Conservation (phyloP, 352 stramenopile genomes). For the Phytophthora fragariae region DNA sequence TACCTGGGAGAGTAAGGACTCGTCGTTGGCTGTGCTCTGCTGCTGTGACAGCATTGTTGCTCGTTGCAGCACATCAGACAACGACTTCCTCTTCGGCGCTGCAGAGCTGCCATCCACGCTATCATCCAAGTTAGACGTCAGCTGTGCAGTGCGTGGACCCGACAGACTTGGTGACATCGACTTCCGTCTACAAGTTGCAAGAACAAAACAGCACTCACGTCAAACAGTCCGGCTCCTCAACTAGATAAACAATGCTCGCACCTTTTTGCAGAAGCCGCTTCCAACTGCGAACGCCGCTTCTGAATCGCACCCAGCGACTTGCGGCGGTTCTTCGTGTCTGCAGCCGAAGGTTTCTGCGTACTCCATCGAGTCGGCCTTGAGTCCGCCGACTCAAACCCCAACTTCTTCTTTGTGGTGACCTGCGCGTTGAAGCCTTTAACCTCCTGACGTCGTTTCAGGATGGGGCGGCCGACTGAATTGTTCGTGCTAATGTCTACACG, state of each 20-base stretch:
- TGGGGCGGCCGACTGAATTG: slow-evolving; percentile 17
- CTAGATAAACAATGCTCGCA: neutral
- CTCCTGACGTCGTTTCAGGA: slow-evolving; percentile 28
- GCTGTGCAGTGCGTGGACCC: slow-evolving; percentile 9
- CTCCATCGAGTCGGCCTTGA: slow-evolving; percentile 63
- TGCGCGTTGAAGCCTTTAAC: neutral
- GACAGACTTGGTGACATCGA: slow-evolving; percentile 29
- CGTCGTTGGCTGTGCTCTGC: slow-evolving; percentile 10
- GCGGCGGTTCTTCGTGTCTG: slow-evolving; percentile 47
- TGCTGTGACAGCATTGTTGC: slow-evolving; percentile 71
- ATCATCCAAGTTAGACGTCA: slow-evolving; percentile 16
- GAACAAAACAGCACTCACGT: neutral
- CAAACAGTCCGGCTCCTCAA: neutral
- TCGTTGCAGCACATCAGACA: slow-evolving; percentile 67
- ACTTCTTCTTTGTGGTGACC: slow-evolving; percentile 20
- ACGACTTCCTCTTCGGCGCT: slow-evolving; percentile 34
- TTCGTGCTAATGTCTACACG: neutral
- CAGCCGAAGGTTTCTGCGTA: slow-evolving; percentile 25
- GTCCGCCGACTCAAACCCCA: slow-evolving; percentile 58
- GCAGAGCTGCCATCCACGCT: slow-evolving; percentile 1
- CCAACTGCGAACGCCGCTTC: slow-evolving; percentile 34
- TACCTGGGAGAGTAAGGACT: slow-evolving; percentile 29
- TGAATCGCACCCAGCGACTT: slow-evolving; percentile 49
- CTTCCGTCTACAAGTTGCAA: slow-evolving; percentile 28
- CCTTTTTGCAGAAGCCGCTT: slow-evolving; percentile 37